A percentile compares a stretch with the other conserved stretches of the same genome.
Evolutionary conservation across 495 filamentous ascomycete species (phyloP).

Genomic region (Hypoxylon trugodes): DNA sequence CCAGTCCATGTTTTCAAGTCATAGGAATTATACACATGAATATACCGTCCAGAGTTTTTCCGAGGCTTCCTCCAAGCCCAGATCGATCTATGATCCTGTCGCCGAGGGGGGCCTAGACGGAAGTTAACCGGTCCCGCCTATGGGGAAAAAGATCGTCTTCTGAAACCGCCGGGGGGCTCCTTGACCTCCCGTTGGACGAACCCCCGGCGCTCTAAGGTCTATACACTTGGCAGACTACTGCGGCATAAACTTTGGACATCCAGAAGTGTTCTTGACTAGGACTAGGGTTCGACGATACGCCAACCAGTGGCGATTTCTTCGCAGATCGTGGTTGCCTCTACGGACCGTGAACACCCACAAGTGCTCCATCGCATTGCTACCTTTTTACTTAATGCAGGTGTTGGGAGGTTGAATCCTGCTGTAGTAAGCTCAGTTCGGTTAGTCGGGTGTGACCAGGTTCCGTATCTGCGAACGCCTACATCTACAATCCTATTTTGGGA

Average conservation of each 20-base stretch:
- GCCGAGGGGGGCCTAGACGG: constrained; percentile 19
- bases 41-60: neutral
- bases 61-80: constrained; percentile 9
- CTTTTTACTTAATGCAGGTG: constrained; percentile 18
- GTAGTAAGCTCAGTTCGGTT: constrained; percentile 34
- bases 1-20: neutral
- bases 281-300: constrained; percentile 20
- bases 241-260: constrained; percentile 28
- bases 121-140: constrained; percentile 27
- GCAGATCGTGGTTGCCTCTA: constrained; percentile 22
- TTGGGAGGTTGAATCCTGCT: constrained; percentile 25
- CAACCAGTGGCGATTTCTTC: constrained; percentile 20
- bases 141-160: constrained; percentile 29
- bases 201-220: constrained; percentile 9
- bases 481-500: constrained; percentile 28
- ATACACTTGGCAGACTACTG: constrained; percentile 21
- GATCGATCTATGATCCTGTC: constrained; percentile 20
- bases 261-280: constrained; percentile 33
- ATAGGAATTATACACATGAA: constrained; percentile 2
- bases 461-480: constrained; percentile 12
- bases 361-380: constrained; percentile 24
- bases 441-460: constrained; percentile 13
- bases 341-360: constrained; percentile 2
- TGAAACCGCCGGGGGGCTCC: constrained; percentile 33
- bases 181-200: constrained; percentile 23